Conservation (phyloP, 768 basidiomycete genomes). For the Auricularia auricula-judae region DNA sequence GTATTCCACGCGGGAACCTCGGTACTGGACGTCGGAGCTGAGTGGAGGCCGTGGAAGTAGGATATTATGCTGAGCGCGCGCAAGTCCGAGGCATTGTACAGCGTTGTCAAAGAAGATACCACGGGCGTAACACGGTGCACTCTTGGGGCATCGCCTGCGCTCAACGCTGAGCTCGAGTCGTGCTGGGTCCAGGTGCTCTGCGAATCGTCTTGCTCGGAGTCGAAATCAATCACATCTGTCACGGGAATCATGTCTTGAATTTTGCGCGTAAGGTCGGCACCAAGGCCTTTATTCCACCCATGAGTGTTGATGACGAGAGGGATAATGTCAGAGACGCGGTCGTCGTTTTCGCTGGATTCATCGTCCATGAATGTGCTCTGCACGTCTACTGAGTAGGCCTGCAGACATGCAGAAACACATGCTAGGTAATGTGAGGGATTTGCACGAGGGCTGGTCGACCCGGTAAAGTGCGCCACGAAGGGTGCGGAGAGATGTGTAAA, state of each 20-base stretch:
- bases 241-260: slow-evolving; percentile 61
- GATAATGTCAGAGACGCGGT: slow-evolving; percentile 42
- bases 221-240: slow-evolving; percentile 40
- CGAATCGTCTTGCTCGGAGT: background rate
- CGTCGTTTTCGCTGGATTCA: slow-evolving; percentile 18
- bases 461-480: slow-evolving; percentile 68
- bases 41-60: slow-evolving; percentile 54
- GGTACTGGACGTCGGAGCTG: slow-evolving; percentile 12
- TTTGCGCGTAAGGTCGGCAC: slow-evolving; percentile 60
- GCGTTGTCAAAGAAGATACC: slow-evolving; percentile 32
- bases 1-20: slow-evolving; percentile 46
- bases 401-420: slow-evolving; percentile 52
- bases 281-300: slow-evolving; percentile 94
- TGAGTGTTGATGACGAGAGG: slow-evolving; percentile 92
- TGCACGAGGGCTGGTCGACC: slow-evolving; percentile 63
- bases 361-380: slow-evolving; percentile 31
- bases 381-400: slow-evolving; percentile 59
- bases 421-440: slow-evolving; percentile 69
- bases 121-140: slow-evolving; percentile 30
- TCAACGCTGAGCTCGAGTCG: background rate
- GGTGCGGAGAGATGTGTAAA: slow-evolving; percentile 77
- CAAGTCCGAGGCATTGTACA: slow-evolving; percentile 54
- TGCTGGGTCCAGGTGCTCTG: background rate
- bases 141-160: slow-evolving; percentile 2
- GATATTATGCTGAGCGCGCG: slow-evolving; percentile 61